These are phyloP conservation scores for Cymbopogon flexuosus DNA, from an alignment of 202 grass and related monocot species.

Conservation along the genomic window DNA sequence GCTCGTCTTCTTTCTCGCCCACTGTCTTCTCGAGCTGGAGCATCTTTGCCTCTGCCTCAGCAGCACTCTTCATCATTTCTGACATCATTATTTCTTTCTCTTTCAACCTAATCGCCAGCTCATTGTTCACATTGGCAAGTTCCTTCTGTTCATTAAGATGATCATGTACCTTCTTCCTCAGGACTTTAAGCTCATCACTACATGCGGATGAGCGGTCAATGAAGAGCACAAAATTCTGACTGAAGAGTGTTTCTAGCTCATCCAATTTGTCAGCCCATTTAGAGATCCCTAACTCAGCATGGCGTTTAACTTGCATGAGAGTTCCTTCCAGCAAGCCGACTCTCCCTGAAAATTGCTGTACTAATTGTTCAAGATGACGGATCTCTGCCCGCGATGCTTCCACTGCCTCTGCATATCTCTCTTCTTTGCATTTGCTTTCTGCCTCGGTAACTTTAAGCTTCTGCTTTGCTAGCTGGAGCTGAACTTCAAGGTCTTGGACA, in stretches of 20 bases:
- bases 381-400: slow-evolving; percentile 39
- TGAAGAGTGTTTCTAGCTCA: slow-evolving; percentile 43
- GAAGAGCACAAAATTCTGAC: slow-evolving; percentile 18
- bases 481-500: slow-evolving; percentile 57
- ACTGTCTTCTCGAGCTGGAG: slow-evolving; percentile 50
- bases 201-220: slow-evolving; percentile 42
- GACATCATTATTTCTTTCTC: slow-evolving; percentile 36
- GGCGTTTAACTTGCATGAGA: slow-evolving; percentile 45
- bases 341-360: slow-evolving; percentile 36
- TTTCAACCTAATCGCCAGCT: slow-evolving; percentile 34
- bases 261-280: slow-evolving; percentile 38
- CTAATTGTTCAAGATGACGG: slow-evolving; percentile 45
- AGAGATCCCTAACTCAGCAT: slow-evolving; percentile 30
- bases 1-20: slow-evolving; percentile 51
- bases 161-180: slow-evolving; percentile 41
- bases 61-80: slow-evolving; percentile 35
- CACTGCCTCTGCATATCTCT: slow-evolving; percentile 30
- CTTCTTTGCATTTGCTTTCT: slow-evolving; percentile 69
- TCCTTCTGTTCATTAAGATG: slow-evolving; percentile 50
- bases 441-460: slow-evolving; percentile 60
- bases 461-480: slow-evolving; percentile 59
- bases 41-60: slow-evolving; percentile 40
- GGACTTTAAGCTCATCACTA: slow-evolving; percentile 41
- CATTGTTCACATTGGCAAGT: slow-evolving; percentile 33
- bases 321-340: slow-evolving; percentile 45